Conservation (phyloP, 1,139 yeast genomes). For the Suhomyces chickasaworum region DNA sequence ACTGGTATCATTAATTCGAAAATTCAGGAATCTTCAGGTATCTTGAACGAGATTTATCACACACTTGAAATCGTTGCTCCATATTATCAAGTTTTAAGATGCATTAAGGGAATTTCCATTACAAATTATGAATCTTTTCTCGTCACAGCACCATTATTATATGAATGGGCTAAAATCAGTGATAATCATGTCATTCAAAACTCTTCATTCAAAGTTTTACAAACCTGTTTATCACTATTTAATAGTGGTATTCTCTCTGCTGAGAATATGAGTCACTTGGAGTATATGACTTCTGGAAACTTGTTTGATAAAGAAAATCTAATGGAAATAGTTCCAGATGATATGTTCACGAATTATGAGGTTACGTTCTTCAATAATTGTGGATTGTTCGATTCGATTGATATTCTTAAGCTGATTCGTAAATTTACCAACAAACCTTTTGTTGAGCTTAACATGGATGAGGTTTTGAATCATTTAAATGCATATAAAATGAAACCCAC, state of each 20-base stretch:
- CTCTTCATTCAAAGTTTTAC: slow-evolving; percentile 13
- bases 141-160: slow-evolving; percentile 11
- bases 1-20: slow-evolving; percentile 10
- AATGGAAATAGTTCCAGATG: slow-evolving; percentile 1
- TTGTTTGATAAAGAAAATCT: slow-evolving; percentile 7
- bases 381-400: slow-evolving; percentile 12
- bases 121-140: slow-evolving; percentile 13
- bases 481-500: slow-evolving; percentile 7
- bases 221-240: slow-evolving; percentile 12
- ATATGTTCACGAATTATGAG: slow-evolving; percentile 12
- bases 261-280: slow-evolving; percentile 3
- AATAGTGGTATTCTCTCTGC: slow-evolving; percentile 13
- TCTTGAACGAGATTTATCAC: slow-evolving; percentile 2
- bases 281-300: slow-evolving; percentile 8
- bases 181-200: slow-evolving; percentile 2
- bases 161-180: slow-evolving; percentile 6
- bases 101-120: slow-evolving; percentile 10
- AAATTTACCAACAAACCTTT: slow-evolving; percentile 5
- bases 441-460: slow-evolving; percentile 1
- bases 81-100: slow-evolving; percentile 13
- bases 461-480: slow-evolving; percentile 5
- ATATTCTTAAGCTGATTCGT: slow-evolving; percentile 8
- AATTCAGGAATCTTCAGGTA: slow-evolving; percentile 17
- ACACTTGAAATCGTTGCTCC: slow-evolving; percentile 11
- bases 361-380: slow-evolving; percentile 10